Base-by-base conservation (phyloP, 202 grass and related monocot species). In the Elaeis oleifera region DNA sequence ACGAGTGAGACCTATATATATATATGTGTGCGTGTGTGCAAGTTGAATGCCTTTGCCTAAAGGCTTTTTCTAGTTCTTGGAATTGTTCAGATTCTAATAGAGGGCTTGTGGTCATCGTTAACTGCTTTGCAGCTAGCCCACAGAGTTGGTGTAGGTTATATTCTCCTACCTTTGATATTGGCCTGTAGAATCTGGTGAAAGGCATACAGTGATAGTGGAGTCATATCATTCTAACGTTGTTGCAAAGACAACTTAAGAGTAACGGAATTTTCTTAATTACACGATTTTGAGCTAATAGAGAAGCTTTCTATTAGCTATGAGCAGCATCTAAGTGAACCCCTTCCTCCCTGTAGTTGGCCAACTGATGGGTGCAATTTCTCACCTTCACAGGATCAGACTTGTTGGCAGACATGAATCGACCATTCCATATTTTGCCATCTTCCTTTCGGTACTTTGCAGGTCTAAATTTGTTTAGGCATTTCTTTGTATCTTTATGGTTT, bases 401-500 rank as follows among this genome's bases (percentile, higher is more conserved):
- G 76, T 68, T 72, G 60, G 67, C 71, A 25, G 61, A 79, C 28
- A 32, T 39, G 18, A 27, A 1, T 5, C 23, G 31, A 19, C 18
- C 51, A 25, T 21, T 15, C 4, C 16, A 15, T n/a, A 15, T 44
- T 44, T 11, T 44, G 36, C 36, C 11, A 44, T 44, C 36, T 44
- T 1, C 36, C 8, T 44, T 24, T 2, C 23, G 18, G 3, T 13
- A 6, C 5, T 44, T 26, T 71, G 61, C 63, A 53, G 52, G 65
- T 36, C 76, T 63, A 23, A 63, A 80, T 64, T 55, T 72, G 72
- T 14, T 49, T 17, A 48, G 72, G 66, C 66, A 81, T 52, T 55
- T 63, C 6, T 23, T 51, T 14, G 49, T 48, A 6, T 29, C 14
- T 20, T 29, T 16, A 13, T 2, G 59, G 68, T 27, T 57, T 50